A percentile compares a stretch with the other conserved stretches of the same genome.
Conservation (phyloP, 2,329 filamentous ascomycete genomes). For the Diaporthe australafricana region DNA sequence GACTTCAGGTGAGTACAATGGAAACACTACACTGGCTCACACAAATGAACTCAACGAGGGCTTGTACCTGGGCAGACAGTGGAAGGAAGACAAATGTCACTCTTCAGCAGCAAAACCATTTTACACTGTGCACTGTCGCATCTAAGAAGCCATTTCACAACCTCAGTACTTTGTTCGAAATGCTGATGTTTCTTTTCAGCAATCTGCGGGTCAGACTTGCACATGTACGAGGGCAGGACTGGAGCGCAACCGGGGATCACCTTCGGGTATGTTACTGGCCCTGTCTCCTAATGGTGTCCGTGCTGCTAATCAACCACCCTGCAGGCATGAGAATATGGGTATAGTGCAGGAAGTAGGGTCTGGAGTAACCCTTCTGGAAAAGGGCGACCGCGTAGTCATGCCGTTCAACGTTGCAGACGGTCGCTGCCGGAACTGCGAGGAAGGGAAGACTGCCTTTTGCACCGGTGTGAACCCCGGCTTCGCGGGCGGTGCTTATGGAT, state of each 20-base stretch:
- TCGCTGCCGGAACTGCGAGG: constrained; percentile 72
- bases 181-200: constrained; percentile 35
- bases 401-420: constrained; percentile 75
- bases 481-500: constrained; percentile 50
- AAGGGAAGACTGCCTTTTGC: constrained; percentile 73
- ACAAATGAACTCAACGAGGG: too few relatives aligned
- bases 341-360: constrained; percentile 65
- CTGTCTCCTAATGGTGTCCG: not conserved
- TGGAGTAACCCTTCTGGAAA: constrained; percentile 70
- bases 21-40: not conserved
- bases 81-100: too few relatives aligned
- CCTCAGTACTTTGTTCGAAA: not conserved
- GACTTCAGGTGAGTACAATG: constrained; percentile 36
- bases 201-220: constrained; percentile 51
- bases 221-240: constrained; percentile 46
- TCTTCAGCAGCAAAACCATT: too few relatives aligned
- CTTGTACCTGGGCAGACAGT: too few relatives aligned
- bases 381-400: constrained; percentile 73
- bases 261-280: not conserved
- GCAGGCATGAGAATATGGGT: constrained; percentile 70
- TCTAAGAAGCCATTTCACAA: too few relatives aligned
- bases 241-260: constrained; percentile 39
- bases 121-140: too few relatives aligned
- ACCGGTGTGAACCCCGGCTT: constrained; percentile 62
- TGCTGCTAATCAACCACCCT: not conserved